Evolutionary conservation across 345 rosid species (phyloP), one percentile per base, ranked within the genome.

Genomic region (Pistacia integerrima): DNA sequence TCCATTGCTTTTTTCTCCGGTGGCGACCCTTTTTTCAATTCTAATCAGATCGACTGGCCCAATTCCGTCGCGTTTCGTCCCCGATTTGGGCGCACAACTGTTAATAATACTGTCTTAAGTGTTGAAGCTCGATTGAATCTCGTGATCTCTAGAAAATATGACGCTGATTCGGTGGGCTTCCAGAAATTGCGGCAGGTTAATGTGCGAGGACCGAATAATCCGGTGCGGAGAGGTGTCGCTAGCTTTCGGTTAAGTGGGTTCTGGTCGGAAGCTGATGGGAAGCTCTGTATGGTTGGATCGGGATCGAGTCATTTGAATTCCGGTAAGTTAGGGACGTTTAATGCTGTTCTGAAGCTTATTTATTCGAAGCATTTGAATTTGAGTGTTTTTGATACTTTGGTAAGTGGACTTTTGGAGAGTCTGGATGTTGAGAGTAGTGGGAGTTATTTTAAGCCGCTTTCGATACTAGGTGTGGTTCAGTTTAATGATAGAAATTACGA

Each of bases 211-310:
- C 94, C 94, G 1, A 80, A 69, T 71, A 74, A 88, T 55, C 94
- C 90, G 2, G 33, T 86, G 22, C 63, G 76, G 22, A 69, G 76
- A 46, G 84, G 74, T 0, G 64, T 73, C 17, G 80, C 44, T 25
- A 71, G 72, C 30, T 93, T 94, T 76, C 74, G 76, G 17, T 79
- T 95, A 3, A 81, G 65, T 69, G 99, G 99, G 67, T 90, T 82
- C 76, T 89, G 93, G 99, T 88, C 92, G 3, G 82, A 87, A 79
- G 77, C 88, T 65, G 80, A 86, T n/a, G 94, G 96, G 75, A 85
- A 80, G 81, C 88, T 93, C 41, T 95, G 99, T 84, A 83, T 91
- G 96, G 90, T 95, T 38, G 98, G 98, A 88, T 90, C 98, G 72
- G 86, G 88, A 17, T 58, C 77, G 67, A 74, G 65, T 49, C 49